A percentile compares a stretch with the other conserved stretches of the same genome.
Conservation (phyloP, 2,329 filamentous ascomycete species). For the Neonectria magnoliae region DNA sequence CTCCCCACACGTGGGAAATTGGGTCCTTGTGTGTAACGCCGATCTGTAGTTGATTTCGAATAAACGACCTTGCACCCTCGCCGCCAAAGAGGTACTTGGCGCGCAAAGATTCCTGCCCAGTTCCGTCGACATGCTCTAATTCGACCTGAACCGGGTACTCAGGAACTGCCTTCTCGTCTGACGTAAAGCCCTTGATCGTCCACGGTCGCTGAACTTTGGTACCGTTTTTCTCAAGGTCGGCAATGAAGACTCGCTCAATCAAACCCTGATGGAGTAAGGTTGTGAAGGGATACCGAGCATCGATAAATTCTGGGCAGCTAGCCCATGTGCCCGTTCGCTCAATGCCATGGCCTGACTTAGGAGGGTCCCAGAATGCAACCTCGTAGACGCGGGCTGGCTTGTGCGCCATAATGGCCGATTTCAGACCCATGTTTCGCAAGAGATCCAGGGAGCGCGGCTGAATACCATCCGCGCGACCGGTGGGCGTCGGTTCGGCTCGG, state of each 20-base stretch:
- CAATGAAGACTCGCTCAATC: conserved; percentile 76
- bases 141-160: conserved; percentile 84
- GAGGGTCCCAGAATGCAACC: conserved; percentile 78
- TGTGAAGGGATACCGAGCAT: conserved; percentile 76
- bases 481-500: conserved; percentile 82
- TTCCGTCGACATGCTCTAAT: conserved; percentile 80
- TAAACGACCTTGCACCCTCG: conserved; percentile 74
- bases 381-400: conserved; percentile 88
- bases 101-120: conserved; percentile 71
- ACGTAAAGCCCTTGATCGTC: conserved; percentile 69
- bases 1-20: conserved; percentile 78
- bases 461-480: conserved; percentile 90
- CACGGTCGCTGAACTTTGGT: conserved; percentile 71
- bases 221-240: conserved; percentile 70
- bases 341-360: conserved; percentile 65
- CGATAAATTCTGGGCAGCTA: conserved; percentile 86
- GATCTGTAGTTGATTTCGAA: conserved; percentile 73
- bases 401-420: conserved; percentile 86
- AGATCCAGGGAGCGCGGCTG: conserved; percentile 90
- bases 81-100: conserved; percentile 78
- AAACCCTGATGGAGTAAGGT: conserved; percentile 76
- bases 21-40: conserved; percentile 77
- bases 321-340: conserved; percentile 80
- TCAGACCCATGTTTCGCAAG: conserved; percentile 88
- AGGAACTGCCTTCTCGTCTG: conserved; percentile 63